Evolutionary conservation across 2,329 filamentous ascomycete species (phyloP), one percentile per base, ranked within the genome.

Genomic region (Cladosporium cucumerinum): DNA sequence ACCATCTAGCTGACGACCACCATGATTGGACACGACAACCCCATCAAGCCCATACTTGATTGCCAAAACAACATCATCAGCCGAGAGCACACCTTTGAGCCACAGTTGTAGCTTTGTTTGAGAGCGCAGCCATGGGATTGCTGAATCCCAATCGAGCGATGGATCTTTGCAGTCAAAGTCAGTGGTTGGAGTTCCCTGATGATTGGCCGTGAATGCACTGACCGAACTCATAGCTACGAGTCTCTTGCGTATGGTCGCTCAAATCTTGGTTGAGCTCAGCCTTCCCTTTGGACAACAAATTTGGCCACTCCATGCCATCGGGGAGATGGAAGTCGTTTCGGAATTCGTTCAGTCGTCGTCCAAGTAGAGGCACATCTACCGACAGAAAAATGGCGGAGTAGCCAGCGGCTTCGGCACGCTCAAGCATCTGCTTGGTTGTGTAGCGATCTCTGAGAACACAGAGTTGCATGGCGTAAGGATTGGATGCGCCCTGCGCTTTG

Each of bases 401-500:
- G 5, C 82, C 81, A 0, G 80, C 77, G n/a, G 30, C 30, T 25
- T 39, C 52, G 10, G 52, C 52, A 34, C 52, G 52, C 67, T 28
- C 57, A 48, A 77, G 72, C 32, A 74, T 59, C 71, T 78, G 67
- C 66, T 80, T 79, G 74, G 72, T 85, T 79, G 57, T 83, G 78
- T 65, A 82, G 71, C 82, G 76, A 70, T 86, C 81, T 69, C 82
- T 82, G 58, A 86, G 76, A 14, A 86, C 75, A 69, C 82, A 85
- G 61, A 87, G 77, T 70, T 87, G 85, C 71, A 87, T 81, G 30
- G 80, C 80, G 67, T 83, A 82, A 0, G 82, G 78, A 60, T 79
- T 82, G 0, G 76, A 72, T 10, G 70, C 75, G 5, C 77, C 75
- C 43, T 81, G 77, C 36, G 74, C 71, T 7, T 77, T 76, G 0